Conservation (phyloP, 2,329 filamentous ascomycete species). For the Trichoderma endophyticum region DNA sequence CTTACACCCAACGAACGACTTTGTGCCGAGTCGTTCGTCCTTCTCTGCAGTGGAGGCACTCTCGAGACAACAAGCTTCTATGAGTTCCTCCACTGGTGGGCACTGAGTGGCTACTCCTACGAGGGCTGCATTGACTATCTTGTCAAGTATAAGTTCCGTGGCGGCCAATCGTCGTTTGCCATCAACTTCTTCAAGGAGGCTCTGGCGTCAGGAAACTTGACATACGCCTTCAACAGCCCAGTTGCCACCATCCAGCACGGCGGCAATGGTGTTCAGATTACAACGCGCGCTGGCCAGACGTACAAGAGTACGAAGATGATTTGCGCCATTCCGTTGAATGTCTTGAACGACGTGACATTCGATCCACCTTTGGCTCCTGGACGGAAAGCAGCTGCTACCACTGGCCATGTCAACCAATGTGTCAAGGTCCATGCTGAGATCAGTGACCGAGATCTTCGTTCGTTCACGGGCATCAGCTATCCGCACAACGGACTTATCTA, state of each 20-base stretch:
- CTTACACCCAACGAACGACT: conserved; percentile 10
- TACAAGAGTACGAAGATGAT: conserved; percentile 4
- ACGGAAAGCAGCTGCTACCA: conserved; percentile 4
- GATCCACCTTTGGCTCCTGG: neutral
- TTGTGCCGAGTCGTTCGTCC: conserved; percentile 2
- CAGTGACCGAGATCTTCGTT: conserved; percentile 11
- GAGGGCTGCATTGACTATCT: conserved; percentile 11
- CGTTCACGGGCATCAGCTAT: conserved; percentile 10
- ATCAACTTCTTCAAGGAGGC: conserved; percentile 11
- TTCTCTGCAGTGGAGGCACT: conserved; percentile 6
- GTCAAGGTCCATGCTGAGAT: conserved; percentile 14
- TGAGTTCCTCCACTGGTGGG: conserved; percentile 15
- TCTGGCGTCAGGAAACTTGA: neutral
- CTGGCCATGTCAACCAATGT: conserved; percentile 9
- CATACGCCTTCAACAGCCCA: conserved; percentile 9
- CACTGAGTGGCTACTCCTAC: conserved; percentile 10
- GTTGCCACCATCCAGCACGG: conserved; percentile 3
- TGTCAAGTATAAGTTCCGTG: conserved; percentile 11
- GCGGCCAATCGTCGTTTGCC: conserved; percentile 6
- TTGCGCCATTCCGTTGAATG: conserved; percentile 10
- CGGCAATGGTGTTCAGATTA: neutral
- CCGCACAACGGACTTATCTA: conserved; percentile 11
- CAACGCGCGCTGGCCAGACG: neutral
- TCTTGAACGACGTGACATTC: conserved; percentile 8
- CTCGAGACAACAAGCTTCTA: conserved; percentile 15